Conservation (phyloP, 164 flowering plant species). For the Stephania japonica region DNA sequence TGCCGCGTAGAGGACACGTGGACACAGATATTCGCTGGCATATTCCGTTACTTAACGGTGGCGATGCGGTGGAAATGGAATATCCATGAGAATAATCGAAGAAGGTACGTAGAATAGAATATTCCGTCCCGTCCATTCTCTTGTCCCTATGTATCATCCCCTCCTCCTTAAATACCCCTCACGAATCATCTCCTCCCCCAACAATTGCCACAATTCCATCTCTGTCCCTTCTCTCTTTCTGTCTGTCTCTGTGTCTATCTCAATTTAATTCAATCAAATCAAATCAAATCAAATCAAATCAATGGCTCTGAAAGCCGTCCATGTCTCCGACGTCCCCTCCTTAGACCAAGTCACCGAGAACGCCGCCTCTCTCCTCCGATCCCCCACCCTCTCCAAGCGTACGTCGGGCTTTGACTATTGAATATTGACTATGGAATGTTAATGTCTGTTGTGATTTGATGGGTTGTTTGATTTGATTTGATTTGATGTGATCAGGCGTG, state of each 20-base stretch:
- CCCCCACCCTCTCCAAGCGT: constrained; percentile 29
- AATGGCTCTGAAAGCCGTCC: constrained; percentile 77
- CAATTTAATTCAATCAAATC: too few relatives aligned
- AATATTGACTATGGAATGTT: too few relatives aligned
- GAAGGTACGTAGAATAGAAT: constrained; percentile 13
- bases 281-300: too few relatives aligned
- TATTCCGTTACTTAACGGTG: too few relatives aligned
- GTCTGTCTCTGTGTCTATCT: background rate
- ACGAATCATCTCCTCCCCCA: background rate
- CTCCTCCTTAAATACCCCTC: constrained; percentile 7
- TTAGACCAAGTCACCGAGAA: constrained; percentile 45
- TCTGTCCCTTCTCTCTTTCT: background rate
- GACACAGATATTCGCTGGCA: background rate
- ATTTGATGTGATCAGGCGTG: constrained; percentile 10
- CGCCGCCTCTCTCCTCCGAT: constrained; percentile 20
- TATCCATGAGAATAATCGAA: constrained; percentile 3
- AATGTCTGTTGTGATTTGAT: background rate
- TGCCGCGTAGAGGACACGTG: background rate
- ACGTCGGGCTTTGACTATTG: background rate
- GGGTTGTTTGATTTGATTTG: background rate
- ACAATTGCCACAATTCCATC: constrained; percentile 6
- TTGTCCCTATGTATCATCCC: background rate
- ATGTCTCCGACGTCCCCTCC: constrained; percentile 57
- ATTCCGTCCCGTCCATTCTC: constrained; percentile 11
- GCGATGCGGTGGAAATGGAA: too few relatives aligned